Evolutionary conservation across 148 eudicot species (phyloP), one percentile per base, ranked within the genome.

Genomic region (Rhododendron mucronatum): DNA sequence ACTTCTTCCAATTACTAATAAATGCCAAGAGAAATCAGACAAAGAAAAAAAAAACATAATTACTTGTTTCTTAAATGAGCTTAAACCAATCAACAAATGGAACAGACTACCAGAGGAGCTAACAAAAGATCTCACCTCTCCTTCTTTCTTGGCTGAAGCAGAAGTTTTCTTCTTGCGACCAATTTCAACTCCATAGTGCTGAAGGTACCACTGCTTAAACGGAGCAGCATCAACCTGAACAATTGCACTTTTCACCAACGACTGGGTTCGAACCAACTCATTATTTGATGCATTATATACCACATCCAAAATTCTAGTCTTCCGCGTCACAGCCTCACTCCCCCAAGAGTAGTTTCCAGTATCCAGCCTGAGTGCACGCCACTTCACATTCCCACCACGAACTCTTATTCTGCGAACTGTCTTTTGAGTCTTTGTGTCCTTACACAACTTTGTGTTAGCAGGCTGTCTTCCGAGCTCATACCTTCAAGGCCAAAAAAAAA

Each of bases 381-480:
- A 92, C 92, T 91, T 91, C 77, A 91, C 92, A 89, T 91, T 91
- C 13, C 93, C 93, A 18, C 93, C 92, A 26, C 93, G 85, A 45
- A 91, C 93, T 39, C 93, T 84, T 30, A 91, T 82, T 86, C 93
- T 89, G 57, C 93, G 84, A 48, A 91, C 92, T 33, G 93, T 91
- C 91, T 91, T 91, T 14, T 4, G 20, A 4, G 76, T 71, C 41
- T 71, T 71, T 33, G 37, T 5, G 81, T 87, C 85, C 86, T 88
- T 89, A 1, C 92, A 86, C 80, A 91, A 65, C 87, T 96, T 96
- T 2, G 98, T 96, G 91, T 90, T 96, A 21, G 98, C 98, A 9
- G 98, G 95, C 88, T 96, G 98, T 63, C 98, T 92, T 57, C 98
- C 98, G 16, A 96, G 93, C 93, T 94, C 98, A 77, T 96, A 96